A percentile compares a stretch with the other conserved stretches of the same genome.
Evolutionary conservation across 139 green algal species (phyloP).

Genomic region (Picochlorum sp.): DNA sequence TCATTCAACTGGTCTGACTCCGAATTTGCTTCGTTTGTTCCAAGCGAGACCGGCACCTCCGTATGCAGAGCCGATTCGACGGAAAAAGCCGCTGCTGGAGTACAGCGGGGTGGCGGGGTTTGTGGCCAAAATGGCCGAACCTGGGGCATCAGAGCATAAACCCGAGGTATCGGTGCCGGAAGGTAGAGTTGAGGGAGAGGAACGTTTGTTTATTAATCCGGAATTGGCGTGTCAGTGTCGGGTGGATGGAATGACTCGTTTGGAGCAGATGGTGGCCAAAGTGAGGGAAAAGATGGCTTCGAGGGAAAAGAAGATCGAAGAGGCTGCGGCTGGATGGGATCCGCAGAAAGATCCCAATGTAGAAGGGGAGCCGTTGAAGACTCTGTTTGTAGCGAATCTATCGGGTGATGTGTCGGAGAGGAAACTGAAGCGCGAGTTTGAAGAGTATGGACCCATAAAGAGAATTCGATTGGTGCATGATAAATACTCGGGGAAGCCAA

Average conservation of each 20-base stretch:
- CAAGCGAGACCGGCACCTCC: slow-evolving; percentile 23
- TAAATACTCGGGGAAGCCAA: slow-evolving; percentile 60
- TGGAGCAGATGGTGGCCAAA: not conserved
- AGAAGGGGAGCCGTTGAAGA: slow-evolving; percentile 81
- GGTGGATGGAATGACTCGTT: slow-evolving; percentile 28
- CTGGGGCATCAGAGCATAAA: slow-evolving; percentile 65
- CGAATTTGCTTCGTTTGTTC: slow-evolving; percentile 66
- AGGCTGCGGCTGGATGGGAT: slow-evolving; percentile 43
- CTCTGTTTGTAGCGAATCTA: slow-evolving; percentile 67
- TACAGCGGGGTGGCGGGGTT: slow-evolving; percentile 50
- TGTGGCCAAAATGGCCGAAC: slow-evolving; percentile 52
- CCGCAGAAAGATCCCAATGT: slow-evolving; percentile 60
- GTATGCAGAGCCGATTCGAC: not conserved
- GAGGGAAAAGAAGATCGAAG: slow-evolving; percentile 20
- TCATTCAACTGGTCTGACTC: slow-evolving; percentile 63
- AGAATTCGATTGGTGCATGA: slow-evolving; percentile 61
- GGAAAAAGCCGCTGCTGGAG: slow-evolving; percentile 21
- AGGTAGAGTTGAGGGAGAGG: slow-evolving; percentile 1
- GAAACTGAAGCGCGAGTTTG: slow-evolving; percentile 68
- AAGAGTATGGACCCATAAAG: slow-evolving; percentile 80
- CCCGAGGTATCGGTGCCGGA: slow-evolving; percentile 28
- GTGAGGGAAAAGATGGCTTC: not conserved
- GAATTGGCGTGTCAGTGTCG: slow-evolving; percentile 58
- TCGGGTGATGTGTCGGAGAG: slow-evolving; percentile 72
- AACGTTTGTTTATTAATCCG: slow-evolving; percentile 47